A percentile compares a stretch with the other conserved stretches of the same genome.
phyloP scores from a whole-genome alignment of 164 flowering plant genomes.

The Piper longum region DNA sequence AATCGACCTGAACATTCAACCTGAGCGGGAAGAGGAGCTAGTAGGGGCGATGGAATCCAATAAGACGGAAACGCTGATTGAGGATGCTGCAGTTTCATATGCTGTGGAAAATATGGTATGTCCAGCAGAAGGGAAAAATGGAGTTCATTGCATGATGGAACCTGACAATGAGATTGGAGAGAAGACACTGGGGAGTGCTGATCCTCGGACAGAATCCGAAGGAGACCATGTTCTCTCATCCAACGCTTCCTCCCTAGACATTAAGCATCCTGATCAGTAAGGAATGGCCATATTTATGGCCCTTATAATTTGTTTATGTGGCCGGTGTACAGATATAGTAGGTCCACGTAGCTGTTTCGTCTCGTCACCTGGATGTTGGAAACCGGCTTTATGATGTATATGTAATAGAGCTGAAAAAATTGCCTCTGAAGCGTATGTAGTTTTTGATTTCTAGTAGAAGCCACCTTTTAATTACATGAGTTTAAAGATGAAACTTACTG shows the following conservation, averaged over 20 bases:
- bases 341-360: too few species aligned
- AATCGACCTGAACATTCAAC: constrained; percentile 74
- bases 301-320: too few species aligned
- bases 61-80: constrained; percentile 19
- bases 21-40: constrained; percentile 62
- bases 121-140: constrained; percentile 7
- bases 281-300: too few species aligned
- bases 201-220: not conserved
- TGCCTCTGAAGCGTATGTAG: too few species aligned
- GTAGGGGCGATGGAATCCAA: constrained; percentile 41
- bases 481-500: too few species aligned
- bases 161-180: constrained; percentile 9
- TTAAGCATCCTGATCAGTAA: constrained; percentile 7
- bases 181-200: not conserved
- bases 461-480: too few species aligned
- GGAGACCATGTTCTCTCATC: constrained; percentile 4
- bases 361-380: too few species aligned
- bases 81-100: constrained; percentile 26
- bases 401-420: too few species aligned
- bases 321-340: too few species aligned
- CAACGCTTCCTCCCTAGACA: constrained; percentile 69
- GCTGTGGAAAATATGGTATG: constrained; percentile 15
- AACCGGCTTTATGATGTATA: too few species aligned
- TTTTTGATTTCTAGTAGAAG: too few species aligned
- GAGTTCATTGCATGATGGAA: constrained; percentile 9